Evolutionary conservation across 805 yeast species (phyloP).

Genomic region (Danielozyma ontarioensis): DNA sequence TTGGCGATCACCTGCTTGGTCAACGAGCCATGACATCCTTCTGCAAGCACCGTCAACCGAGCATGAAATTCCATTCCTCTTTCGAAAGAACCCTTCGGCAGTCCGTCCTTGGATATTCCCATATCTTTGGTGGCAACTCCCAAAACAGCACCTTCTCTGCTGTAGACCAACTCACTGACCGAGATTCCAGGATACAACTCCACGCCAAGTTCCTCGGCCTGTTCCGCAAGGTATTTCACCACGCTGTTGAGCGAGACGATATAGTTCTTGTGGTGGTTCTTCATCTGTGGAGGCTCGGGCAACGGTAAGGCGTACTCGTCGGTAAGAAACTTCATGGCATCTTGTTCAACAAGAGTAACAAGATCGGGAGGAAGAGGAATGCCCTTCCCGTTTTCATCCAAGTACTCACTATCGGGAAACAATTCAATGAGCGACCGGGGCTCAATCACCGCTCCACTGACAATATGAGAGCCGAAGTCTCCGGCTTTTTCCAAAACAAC

Average conservation of each 20-base stretch:
- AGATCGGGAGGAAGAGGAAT: constrained; percentile 76
- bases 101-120: constrained; percentile 74
- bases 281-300: constrained; percentile 93
- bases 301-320: constrained; percentile 57
- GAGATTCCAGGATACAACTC: constrained; percentile 90
- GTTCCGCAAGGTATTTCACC: constrained; percentile 74
- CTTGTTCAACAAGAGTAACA: constrained; percentile 69
- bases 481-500: constrained; percentile 89
- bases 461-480: constrained; percentile 87
- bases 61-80: constrained; percentile 97
- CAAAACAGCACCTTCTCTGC: constrained; percentile 52
- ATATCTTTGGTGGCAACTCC: constrained; percentile 95
- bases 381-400: constrained; percentile 47
- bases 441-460: constrained; percentile 92
- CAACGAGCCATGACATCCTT: constrained; percentile 97
- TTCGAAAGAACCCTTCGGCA: constrained; percentile 80
- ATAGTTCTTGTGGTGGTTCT: constrained; percentile 73
- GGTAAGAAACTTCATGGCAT: constrained; percentile 69
- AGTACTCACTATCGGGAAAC: constrained; percentile 61
- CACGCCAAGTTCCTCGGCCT: constrained; percentile 91
- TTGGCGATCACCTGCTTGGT: constrained; percentile 70
- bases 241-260: constrained; percentile 81
- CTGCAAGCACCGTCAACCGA: constrained; percentile 83
- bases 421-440: constrained; percentile 84
- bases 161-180: constrained; percentile 70